These are phyloP conservation scores for Suillus brevipes DNA, from an alignment of 768 basidiomycete genomes.

Conservation along the genomic window DNA sequence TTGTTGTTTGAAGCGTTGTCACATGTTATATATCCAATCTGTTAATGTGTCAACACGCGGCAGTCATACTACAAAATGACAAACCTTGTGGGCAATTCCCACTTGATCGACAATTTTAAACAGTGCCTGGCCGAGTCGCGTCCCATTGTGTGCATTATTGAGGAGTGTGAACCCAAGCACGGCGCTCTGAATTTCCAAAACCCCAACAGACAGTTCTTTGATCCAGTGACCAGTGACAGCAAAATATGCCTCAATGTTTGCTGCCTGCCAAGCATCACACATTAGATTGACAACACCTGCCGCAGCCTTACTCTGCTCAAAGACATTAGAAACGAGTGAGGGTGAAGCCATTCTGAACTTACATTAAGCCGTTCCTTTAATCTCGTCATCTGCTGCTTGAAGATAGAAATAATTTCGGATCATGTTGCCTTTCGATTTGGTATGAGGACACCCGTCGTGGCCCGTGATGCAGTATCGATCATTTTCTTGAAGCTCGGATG, in stretches of 20 bases:
- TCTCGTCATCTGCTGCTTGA: too few species aligned
- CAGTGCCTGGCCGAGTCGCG: conserved; percentile 36
- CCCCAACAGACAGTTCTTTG: conserved; percentile 25
- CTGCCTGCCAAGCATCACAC: conserved; percentile 43
- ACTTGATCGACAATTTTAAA: conserved; percentile 8
- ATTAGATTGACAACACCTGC: conserved; percentile 31
- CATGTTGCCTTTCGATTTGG: too few species aligned
- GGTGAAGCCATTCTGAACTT: too few species aligned
- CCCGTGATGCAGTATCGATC: too few species aligned
- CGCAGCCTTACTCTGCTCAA: conserved; percentile 16
- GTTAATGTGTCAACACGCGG: too few species aligned
- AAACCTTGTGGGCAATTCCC: too few species aligned
- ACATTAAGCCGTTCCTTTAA: too few species aligned
- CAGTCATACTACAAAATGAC: too few species aligned
- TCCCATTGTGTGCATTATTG: conserved; percentile 40
- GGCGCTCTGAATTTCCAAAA: conserved; percentile 33
- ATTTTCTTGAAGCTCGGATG: too few species aligned
- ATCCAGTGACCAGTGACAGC: conserved; percentile 41
- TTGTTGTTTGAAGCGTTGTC: conserved; percentile 39
- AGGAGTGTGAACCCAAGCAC: conserved; percentile 39
- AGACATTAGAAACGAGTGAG: too few species aligned
- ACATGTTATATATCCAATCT: conserved; percentile 39
- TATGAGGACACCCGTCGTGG: too few species aligned
- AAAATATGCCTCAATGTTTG: conserved; percentile 39
- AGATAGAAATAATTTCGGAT: too few species aligned